Conservation (phyloP, 768 basidiomycete species). For the Kwoniella botswanensis region DNA sequence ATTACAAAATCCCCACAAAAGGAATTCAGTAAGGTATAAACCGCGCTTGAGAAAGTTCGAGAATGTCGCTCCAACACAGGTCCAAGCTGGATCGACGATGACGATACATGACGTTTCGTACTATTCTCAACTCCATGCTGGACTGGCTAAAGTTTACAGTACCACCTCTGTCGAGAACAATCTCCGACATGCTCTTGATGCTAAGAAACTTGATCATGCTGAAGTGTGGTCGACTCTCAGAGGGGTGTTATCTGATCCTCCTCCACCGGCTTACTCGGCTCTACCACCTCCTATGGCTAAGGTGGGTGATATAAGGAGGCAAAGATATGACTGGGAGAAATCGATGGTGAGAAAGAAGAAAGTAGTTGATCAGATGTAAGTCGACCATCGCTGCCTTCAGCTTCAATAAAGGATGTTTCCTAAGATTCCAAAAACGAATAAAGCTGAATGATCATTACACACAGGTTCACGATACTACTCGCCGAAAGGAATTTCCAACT, state of each 20-base stretch:
- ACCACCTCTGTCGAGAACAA: conserved; percentile 33
- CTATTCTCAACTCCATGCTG: conserved; percentile 23
- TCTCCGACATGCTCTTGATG: conserved; percentile 34
- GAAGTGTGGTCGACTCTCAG: conserved; percentile 42
- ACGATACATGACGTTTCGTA: conserved; percentile 40
- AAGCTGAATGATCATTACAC: not conserved
- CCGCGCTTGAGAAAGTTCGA: conserved; percentile 29
- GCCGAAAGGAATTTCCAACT: conserved; percentile 46
- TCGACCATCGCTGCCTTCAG: not conserved
- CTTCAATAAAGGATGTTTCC: too few species aligned
- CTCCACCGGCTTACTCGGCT: conserved; percentile 47
- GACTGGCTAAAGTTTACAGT: conserved; percentile 38
- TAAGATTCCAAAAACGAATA: not conserved
- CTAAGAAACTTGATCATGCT: conserved; percentile 46
- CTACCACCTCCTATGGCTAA: conserved; percentile 28
- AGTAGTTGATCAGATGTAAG: conserved; percentile 43
- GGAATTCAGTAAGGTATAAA: conserved; percentile 22
- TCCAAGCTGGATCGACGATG: conserved; percentile 48
- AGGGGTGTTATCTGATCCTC: conserved; percentile 41
- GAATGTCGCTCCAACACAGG: conserved; percentile 20
- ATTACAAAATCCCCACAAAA: conserved; percentile 40
- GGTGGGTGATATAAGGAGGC: conserved; percentile 18
- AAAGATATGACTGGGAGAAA: conserved; percentile 42
- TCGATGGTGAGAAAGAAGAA: conserved; percentile 30
- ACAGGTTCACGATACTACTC: conserved; percentile 36